phyloP scores from a whole-genome alignment of 495 filamentous ascomycete genomes.

The Bryoglossum gracile region DNA sequence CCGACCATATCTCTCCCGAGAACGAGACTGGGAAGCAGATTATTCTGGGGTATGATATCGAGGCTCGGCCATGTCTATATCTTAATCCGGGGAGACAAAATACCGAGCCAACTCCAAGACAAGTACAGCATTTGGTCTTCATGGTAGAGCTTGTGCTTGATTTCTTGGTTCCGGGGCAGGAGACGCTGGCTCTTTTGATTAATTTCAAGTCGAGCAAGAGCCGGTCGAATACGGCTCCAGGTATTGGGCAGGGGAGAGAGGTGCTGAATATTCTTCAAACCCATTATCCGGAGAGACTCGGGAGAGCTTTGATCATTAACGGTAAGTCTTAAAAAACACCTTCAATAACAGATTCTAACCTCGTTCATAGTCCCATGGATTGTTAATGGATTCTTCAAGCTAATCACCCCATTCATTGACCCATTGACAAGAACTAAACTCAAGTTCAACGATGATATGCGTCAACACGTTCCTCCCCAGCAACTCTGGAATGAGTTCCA shows the following conservation, averaged over 20 bases:
- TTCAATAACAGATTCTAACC: constrained; percentile 2
- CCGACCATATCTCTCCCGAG: constrained; percentile 80
- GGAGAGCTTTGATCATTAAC: constrained; percentile 79
- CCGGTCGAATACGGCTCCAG: constrained; percentile 67
- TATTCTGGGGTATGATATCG: constrained; percentile 77
- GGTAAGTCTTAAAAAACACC: constrained; percentile 40
- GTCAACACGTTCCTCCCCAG: constrained; percentile 62
- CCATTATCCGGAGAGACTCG: constrained; percentile 92
- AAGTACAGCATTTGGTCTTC: constrained; percentile 89
- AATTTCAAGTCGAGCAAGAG: constrained; percentile 70
- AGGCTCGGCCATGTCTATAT: constrained; percentile 79
- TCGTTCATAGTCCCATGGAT: constrained; percentile 69
- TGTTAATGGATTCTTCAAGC: constrained; percentile 84
- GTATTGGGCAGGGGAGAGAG: constrained; percentile 67
- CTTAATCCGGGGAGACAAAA: constrained; percentile 86
- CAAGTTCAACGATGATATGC: constrained; percentile 86
- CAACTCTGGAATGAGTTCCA: constrained; percentile 66
- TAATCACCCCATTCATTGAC: constrained; percentile 94
- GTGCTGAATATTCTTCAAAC: constrained; percentile 82
- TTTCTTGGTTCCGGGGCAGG: constrained; percentile 76
- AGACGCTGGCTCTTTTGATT: constrained; percentile 76
- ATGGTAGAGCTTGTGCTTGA: constrained; percentile 91
- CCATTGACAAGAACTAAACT: constrained; percentile 85
- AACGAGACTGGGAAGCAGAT: constrained; percentile 96
- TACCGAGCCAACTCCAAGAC: constrained; percentile 78